phyloP scores from a whole-genome alignment of 768 basidiomycete species.

The Pisolithus tinctorius region DNA sequence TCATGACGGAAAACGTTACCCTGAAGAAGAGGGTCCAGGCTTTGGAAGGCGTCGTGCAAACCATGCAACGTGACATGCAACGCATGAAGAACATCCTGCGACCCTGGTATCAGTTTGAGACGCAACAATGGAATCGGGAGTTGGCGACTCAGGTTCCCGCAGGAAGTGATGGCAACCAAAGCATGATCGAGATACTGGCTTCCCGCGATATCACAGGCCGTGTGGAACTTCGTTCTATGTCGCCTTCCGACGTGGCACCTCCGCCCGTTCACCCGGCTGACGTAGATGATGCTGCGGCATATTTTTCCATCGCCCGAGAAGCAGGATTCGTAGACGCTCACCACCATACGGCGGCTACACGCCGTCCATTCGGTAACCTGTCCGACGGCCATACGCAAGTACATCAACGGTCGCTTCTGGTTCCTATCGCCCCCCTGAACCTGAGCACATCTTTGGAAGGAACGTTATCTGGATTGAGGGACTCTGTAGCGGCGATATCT shows the following conservation, averaged over 20 bases:
- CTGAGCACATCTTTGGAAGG: slow-evolving; percentile 57
- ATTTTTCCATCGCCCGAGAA: slow-evolving; percentile 22
- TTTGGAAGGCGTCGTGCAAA: slow-evolving; percentile 49
- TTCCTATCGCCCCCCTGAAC: slow-evolving; percentile 54
- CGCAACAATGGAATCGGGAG: slow-evolving; percentile 14
- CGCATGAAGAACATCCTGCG: slow-evolving; percentile 53
- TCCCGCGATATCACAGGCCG: slow-evolving; percentile 11
- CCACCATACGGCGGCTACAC: slow-evolving; percentile 7
- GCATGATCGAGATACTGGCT: slow-evolving; percentile 11
- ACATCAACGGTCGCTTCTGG: slow-evolving; percentile 21
- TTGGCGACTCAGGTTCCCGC: slow-evolving; percentile 2
- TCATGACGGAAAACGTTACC: slow-evolving; percentile 59
- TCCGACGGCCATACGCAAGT: slow-evolving; percentile 16
- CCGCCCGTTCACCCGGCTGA: slow-evolving; percentile 9
- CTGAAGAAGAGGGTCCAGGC: slow-evolving; percentile 53
- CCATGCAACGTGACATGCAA: slow-evolving; percentile 50
- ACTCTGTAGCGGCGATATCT: slow-evolving; percentile 54
- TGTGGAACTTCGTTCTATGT: slow-evolving; percentile 5
- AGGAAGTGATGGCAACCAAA: slow-evolving; percentile 5
- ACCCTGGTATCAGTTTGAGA: slow-evolving; percentile 50
- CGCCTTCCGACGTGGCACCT: slow-evolving; percentile 6
- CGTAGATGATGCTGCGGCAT: slow-evolving; percentile 17
- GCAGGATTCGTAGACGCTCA: slow-evolving; percentile 12
- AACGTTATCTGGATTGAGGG: slow-evolving; percentile 50
- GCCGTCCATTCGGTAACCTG: slow-evolving; percentile 11